phyloP scores from a whole-genome alignment of 2,329 filamentous ascomycete species.

The Botrytis sinoallii region DNA sequence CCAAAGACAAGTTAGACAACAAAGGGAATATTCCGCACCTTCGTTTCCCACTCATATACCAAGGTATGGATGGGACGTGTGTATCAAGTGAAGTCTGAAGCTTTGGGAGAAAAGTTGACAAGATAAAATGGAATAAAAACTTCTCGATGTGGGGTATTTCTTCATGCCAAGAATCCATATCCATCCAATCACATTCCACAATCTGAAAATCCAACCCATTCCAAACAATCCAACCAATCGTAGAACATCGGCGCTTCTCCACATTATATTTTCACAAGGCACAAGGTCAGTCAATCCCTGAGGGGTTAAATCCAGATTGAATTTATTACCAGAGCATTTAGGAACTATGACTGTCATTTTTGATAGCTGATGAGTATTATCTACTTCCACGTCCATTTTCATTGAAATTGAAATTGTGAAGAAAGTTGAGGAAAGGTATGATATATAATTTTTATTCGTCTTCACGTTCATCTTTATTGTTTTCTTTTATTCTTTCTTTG shows the following conservation, averaged over 20 bases:
- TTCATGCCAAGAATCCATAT: not conserved
- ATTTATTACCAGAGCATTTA: slow-evolving; percentile 8
- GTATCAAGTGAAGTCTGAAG: not conserved
- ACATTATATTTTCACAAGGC: not conserved
- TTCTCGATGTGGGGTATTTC: not conserved
- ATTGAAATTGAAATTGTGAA: not conserved
- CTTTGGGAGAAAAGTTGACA: slow-evolving; percentile 1
- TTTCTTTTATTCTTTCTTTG: not conserved
- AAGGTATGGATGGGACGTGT: not conserved
- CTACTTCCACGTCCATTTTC: not conserved
- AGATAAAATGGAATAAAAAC: not conserved
- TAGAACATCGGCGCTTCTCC: not conserved
- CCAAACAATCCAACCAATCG: not conserved
- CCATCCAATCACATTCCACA: not conserved
- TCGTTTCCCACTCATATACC: not conserved
- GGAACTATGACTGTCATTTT: slow-evolving; percentile 10
- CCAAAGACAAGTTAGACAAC: no score
- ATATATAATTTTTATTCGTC: not conserved
- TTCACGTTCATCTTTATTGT: not conserved
- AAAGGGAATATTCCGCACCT: not conserved
- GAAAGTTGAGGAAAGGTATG: slow-evolving; percentile 8
- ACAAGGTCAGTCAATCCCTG: not conserved
- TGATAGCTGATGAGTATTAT: slow-evolving; percentile 1
- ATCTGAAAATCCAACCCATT: not conserved
- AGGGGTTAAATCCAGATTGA: not conserved